Conservation (phyloP, 1,284 basidiomycete genomes). For the Trichosporon ovoides region DNA sequence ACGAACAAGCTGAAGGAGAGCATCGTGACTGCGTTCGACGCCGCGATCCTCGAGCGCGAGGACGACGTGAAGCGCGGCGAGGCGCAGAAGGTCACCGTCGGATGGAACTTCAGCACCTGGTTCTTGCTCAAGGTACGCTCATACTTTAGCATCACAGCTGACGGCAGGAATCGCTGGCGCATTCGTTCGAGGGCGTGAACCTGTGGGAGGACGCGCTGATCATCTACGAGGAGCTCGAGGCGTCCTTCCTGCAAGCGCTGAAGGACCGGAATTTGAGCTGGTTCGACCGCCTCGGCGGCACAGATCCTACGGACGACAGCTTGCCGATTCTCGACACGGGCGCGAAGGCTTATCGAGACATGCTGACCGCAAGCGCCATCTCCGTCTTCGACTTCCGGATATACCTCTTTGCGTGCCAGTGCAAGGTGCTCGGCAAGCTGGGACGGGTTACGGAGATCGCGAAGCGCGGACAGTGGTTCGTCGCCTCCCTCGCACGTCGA, state of each 20-base stretch:
- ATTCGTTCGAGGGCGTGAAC: constrained; percentile 84
- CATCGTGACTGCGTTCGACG: constrained; percentile 73
- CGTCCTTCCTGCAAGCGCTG: constrained; percentile 66
- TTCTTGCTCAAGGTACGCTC: constrained; percentile 77
- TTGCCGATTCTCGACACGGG: constrained; percentile 68
- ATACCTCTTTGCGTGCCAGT: constrained; percentile 85
- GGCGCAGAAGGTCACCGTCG: constrained; percentile 75
- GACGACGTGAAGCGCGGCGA: constrained; percentile 85
- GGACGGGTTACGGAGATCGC: constrained; percentile 81
- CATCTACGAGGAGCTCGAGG: constrained; percentile 88
- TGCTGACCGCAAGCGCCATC: constrained; percentile 85
- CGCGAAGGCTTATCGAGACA: constrained; percentile 80
- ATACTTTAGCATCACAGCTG: not conserved
- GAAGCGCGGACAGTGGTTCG: constrained; percentile 53
- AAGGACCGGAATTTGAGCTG: constrained; percentile 78
- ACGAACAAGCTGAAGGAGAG: constrained; percentile 85
- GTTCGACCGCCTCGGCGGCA: constrained; percentile 72
- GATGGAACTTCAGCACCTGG: constrained; percentile 96
- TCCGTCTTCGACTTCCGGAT: constrained; percentile 90
- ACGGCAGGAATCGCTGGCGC: constrained; percentile 81
- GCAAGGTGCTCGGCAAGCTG: constrained; percentile 66
- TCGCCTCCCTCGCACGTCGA: constrained; percentile 35
- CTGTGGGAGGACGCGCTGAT: constrained; percentile 82
- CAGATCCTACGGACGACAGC: constrained; percentile 64
- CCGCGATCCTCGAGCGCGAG: constrained; percentile 67